Base-by-base conservation (phyloP, 2,329 filamentous ascomycete species). In the Xylariaceae sp. region DNA sequence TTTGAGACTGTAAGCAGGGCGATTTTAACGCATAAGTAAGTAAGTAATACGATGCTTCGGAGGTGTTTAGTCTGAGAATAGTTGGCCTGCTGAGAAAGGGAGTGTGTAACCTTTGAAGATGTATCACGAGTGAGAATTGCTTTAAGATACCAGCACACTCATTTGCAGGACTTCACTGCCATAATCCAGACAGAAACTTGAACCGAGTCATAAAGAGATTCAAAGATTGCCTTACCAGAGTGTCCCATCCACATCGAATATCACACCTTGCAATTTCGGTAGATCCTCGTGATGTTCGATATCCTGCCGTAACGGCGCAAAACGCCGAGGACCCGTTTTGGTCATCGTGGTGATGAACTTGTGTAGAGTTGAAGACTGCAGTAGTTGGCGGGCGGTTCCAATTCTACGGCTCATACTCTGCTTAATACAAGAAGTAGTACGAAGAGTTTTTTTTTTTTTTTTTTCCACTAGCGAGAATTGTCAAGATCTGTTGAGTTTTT, bases 241-340 rank as follows among this genome's bases (percentile, higher is more conserved):
- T 16, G 90, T 98, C 3, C 90, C 90, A 62, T 98, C 90, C 47
- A 98, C 86, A 65, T 98, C 90, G 64, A 97, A 97, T 11, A 97
- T 72, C 2, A 83, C 65, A 3, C 80, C 80, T 44, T 69, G 69
- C 18, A 84, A 61, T 40, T 58, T 66, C 2, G 73, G 73, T 15
- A 62, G 57, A 7, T 57, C 56, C 16, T 54, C 50, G 3, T 59
- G 52, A 4, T 61, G 48, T 9, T 44, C 46, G 8, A 54, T 50
- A 5, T 60, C 62, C 14, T 60, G 54, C 41, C 64, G 67, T 34
- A 83, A 59, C 9, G 79, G 78, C 30, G 76, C 73, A 52, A 83
- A 83, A 21, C 67, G 68, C 48, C 66, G 67, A 17, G 62, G 61
- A 34, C 53, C 43, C 36, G 52, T 46, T 16, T 64, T 54, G 38